phyloP scores from a whole-genome alignment of 805 yeast species.

The Cyberlindnera amylophila region DNA sequence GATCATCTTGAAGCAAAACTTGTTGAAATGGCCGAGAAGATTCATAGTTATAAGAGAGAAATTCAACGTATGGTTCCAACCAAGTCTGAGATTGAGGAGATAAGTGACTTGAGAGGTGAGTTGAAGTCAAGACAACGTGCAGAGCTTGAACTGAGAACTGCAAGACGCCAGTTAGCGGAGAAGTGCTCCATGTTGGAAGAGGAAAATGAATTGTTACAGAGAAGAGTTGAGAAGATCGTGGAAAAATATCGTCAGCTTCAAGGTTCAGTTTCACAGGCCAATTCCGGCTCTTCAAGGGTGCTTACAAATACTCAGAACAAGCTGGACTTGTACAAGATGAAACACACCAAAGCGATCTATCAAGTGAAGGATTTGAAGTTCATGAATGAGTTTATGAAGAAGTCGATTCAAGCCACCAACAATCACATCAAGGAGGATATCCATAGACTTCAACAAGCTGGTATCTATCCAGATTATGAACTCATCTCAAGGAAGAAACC shows the following conservation, averaged over 20 bases:
- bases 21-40: conserved; percentile 30
- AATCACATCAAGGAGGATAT: conserved; percentile 23
- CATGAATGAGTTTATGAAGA: conserved; percentile 30
- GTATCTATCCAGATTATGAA: conserved; percentile 28
- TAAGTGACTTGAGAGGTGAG: conserved; percentile 14
- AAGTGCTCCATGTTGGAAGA: conserved; percentile 25
- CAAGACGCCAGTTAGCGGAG: conserved; percentile 29
- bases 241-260: conserved; percentile 25
- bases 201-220: conserved; percentile 28
- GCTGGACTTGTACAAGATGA: conserved; percentile 43
- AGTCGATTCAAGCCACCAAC: conserved; percentile 28
- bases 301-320: conserved; percentile 33
- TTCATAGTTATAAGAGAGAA: conserved; percentile 27
- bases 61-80: conserved; percentile 14
- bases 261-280: conserved; percentile 25
- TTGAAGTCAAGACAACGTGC: conserved; percentile 19
- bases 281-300: conserved; percentile 1
- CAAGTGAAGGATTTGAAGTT: conserved; percentile 34
- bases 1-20: conserved; percentile 30
- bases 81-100: conserved; percentile 7
- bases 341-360: conserved; percentile 41
- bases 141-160: conserved; percentile 4
- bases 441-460: conserved; percentile 20
- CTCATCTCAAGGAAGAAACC: conserved; percentile 21
- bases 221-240: conserved; percentile 31